phyloP scores from a whole-genome alignment of 495 filamentous ascomycete species.

The Peziza echinospora region DNA sequence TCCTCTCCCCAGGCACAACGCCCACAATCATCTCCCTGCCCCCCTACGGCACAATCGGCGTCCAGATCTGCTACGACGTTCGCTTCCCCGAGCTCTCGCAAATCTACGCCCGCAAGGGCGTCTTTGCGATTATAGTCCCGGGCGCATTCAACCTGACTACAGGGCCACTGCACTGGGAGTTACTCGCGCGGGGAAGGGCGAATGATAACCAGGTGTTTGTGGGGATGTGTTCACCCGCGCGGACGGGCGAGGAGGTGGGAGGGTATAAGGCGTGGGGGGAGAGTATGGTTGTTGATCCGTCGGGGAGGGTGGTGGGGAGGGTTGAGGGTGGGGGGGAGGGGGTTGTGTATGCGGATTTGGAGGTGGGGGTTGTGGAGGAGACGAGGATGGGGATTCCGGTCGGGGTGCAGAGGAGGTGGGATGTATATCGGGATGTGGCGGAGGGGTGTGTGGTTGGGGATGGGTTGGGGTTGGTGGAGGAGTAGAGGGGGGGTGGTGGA shows the following conservation, averaged over 20 bases:
- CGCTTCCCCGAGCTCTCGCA: conserved; percentile 88
- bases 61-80: conserved; percentile 94
- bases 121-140: conserved; percentile 73
- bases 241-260: conserved; percentile 40
- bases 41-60: conserved; percentile 60
- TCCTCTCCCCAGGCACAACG: conserved; percentile 60
- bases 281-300: conserved; percentile 72
- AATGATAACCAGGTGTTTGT: conserved; percentile 93
- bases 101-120: conserved; percentile 63
- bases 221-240: conserved; percentile 72
- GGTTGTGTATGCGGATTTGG: conserved; percentile 55
- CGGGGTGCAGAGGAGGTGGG: conserved; percentile 66
- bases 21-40: conserved; percentile 64
- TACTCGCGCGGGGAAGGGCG: conserved; percentile 63
- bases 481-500: too few species aligned
- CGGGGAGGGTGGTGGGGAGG: conserved; percentile 54
- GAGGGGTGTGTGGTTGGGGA: background rate
- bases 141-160: conserved; percentile 93
- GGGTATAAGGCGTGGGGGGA: conserved; percentile 84
- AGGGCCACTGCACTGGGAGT: conserved; percentile 72
- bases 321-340: conserved; percentile 48
- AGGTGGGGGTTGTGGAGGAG: conserved; percentile 47
- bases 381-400: conserved; percentile 71
- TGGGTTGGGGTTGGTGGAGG: background rate
- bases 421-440: conserved; percentile 87